Conservation (phyloP, 768 basidiomycete genomes). For the Kwoniella mangroviensis region DNA sequence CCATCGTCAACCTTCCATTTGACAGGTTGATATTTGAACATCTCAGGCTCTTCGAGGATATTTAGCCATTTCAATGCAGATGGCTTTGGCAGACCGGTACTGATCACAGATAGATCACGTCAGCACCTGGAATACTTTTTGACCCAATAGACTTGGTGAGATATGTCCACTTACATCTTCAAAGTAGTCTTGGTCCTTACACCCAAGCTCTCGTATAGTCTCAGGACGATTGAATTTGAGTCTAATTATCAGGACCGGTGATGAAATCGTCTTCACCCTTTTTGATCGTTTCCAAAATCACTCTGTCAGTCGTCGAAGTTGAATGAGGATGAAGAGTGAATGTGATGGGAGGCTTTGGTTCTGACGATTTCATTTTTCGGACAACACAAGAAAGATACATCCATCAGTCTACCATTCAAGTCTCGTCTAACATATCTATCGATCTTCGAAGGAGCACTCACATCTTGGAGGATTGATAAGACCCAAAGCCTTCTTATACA, state of each 20-base stretch:
- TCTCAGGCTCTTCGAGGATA: slow-evolving; percentile 73
- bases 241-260: slow-evolving; percentile 37
- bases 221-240: slow-evolving; percentile 73
- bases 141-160: too few relatives aligned
- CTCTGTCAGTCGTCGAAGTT: not conserved
- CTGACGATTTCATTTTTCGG: not conserved
- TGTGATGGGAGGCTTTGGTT: not conserved
- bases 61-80: slow-evolving; percentile 69
- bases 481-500: slow-evolving; percentile 19
- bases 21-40: slow-evolving; percentile 25
- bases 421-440: too few relatives aligned
- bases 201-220: slow-evolving; percentile 88
- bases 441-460: not conserved
- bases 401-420: too few relatives aligned
- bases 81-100: slow-evolving; percentile 56
- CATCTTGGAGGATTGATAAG: slow-evolving; percentile 18
- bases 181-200: slow-evolving; percentile 75
- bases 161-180: slow-evolving; percentile 59
- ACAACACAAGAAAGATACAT: too few relatives aligned
- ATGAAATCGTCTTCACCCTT: slow-evolving; percentile 18
- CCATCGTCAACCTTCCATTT: not conserved
- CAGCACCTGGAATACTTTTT: not conserved
- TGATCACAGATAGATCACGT: not conserved
- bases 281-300: slow-evolving; percentile 23
- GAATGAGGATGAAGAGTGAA: not conserved